Percentiles rank a stretch among this genome's conserved stretches.
phyloP scores from a whole-genome alignment of 768 basidiomycete species.

The Psilocybe tampanensis region DNA sequence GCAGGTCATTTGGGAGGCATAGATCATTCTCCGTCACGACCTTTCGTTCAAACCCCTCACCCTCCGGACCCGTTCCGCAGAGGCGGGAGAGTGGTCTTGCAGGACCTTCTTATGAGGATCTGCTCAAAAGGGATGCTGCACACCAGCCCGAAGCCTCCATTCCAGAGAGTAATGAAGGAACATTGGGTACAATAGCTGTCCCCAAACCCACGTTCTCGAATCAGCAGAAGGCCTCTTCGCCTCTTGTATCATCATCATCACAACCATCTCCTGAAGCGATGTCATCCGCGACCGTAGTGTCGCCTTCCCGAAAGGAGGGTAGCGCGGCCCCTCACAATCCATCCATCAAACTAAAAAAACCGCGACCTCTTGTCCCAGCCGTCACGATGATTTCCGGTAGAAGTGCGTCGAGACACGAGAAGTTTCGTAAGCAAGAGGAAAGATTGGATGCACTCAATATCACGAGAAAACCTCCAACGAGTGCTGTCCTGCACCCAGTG shows the following conservation, averaged over 20 bases:
- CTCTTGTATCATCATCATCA: not conserved
- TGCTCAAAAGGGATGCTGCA: conserved; percentile 20
- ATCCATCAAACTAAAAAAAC: conserved; percentile 11
- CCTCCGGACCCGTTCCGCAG: conserved; percentile 5
- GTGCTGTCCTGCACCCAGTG: conserved; percentile 56
- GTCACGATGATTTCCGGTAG: not conserved
- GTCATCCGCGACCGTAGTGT: conserved; percentile 2
- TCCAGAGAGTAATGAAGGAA: conserved; percentile 11
- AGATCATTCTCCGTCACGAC: conserved; percentile 11
- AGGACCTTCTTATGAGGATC: conserved; percentile 46
- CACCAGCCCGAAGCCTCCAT: not conserved
- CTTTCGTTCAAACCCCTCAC: conserved; percentile 4
- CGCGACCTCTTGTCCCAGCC: not conserved
- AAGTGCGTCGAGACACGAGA: not conserved
- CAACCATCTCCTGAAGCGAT: not conserved
- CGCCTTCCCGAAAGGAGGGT: not conserved
- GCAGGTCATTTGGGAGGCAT: conserved; percentile 12
- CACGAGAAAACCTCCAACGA: conserved; percentile 35
- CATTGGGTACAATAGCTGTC: conserved; percentile 5
- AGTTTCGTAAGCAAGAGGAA: conserved; percentile 2
- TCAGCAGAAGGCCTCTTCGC: not conserved
- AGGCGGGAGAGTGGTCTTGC: conserved; percentile 33
- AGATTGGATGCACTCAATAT: conserved; percentile 22
- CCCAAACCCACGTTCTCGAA: conserved; percentile 8
- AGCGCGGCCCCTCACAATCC: not conserved